Evolutionary conservation across 2,329 filamentous ascomycete species (phyloP).

Genomic region (Dothiorella sarmentorum): DNA sequence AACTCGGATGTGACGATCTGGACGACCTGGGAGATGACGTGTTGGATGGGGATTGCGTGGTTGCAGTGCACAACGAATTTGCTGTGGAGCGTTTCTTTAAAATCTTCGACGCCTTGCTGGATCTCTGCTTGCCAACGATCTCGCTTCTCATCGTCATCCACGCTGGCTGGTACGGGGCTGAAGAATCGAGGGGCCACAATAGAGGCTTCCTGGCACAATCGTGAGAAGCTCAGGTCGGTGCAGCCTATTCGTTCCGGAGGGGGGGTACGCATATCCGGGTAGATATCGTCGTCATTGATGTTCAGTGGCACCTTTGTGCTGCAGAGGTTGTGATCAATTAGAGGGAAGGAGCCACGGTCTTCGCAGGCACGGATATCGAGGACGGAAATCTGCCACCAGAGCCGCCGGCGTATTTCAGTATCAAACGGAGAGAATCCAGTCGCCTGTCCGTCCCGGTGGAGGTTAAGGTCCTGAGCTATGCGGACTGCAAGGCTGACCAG

Average conservation of each 20-base stretch:
- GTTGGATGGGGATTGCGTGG: background rate
- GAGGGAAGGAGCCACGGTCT: conserved; percentile 16
- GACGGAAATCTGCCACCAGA: conserved; percentile 61
- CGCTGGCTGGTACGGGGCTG: conserved; percentile 19
- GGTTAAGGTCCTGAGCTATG: conserved; percentile 58
- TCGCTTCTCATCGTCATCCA: conserved; percentile 20
- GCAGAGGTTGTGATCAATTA: conserved; percentile 8
- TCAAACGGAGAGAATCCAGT: conserved; percentile 56
- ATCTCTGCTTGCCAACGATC: conserved; percentile 28
- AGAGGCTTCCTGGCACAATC: conserved; percentile 36
- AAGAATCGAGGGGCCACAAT: conserved; percentile 20
- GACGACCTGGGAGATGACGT: background rate
- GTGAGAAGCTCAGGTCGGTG: conserved; percentile 38
- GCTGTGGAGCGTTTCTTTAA: conserved; percentile 40
- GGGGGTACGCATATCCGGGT: conserved; percentile 30
- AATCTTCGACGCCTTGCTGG: conserved; percentile 32
- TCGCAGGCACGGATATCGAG: conserved; percentile 41
- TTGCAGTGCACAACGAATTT: conserved; percentile 39
- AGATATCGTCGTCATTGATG: conserved; percentile 46
- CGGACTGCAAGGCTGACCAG: conserved; percentile 60
- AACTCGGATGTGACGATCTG: conserved; percentile 11
- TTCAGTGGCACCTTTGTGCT: conserved; percentile 45
- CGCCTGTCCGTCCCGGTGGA: conserved; percentile 56
- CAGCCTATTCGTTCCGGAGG: conserved; percentile 28
- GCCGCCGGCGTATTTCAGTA: conserved; percentile 53